Evolutionary conservation across 176 grass and related monocot genomes (phyloP), one percentile per base, ranked within the genome.

Genomic region (Puccinellia tenuiflora): DNA sequence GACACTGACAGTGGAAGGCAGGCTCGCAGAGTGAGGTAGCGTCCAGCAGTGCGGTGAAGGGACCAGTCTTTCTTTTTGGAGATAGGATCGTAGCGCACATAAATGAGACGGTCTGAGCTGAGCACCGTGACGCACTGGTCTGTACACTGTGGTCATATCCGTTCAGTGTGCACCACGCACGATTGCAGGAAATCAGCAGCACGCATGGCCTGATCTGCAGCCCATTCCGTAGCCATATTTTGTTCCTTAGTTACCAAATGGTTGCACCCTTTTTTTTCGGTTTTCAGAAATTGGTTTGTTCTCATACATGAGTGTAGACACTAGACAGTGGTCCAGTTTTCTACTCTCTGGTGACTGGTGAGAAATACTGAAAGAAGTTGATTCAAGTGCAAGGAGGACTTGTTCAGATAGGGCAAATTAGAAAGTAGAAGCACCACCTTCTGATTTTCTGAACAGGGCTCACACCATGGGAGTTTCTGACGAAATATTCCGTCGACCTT

Each of bases 11-110:
- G 57, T 29, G 29, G 64, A 34, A 55, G 53, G 37, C 13, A 78
- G 20, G 26, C 30, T 11, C 5, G 16, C 29, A 81, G 43, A 86
- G 78, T 17, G 34, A 75, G 59, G 57, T 57, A 86, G 77, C 64
- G 68, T 55, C 16, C 34, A 26, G 34, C 61, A 40, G 61, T 33
- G 70, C 79, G 63, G 54, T 45, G 74, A 28, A 74, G 10, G 53
- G 42, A 17, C 26, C 42, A 34, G 17, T 51, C 65, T 33, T 26
- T 38, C 11, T 0, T 65, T 8, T 65, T 14, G 43, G 43, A 8
- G 61, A 65, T 16, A 65, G 22, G n/a, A 15, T 45, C 68, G 13
- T 16, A 6, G 37, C 4, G 48, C 53, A 0, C 59, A 16, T 76
- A 20, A 68, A 53, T 42, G 67, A 40, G 73, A 33, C 33, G 21